Percentiles rank a stretch among this genome's conserved stretches.
phyloP scores from a whole-genome alignment of 2,329 filamentous ascomycete genomes.

The Penicillium sp. region DNA sequence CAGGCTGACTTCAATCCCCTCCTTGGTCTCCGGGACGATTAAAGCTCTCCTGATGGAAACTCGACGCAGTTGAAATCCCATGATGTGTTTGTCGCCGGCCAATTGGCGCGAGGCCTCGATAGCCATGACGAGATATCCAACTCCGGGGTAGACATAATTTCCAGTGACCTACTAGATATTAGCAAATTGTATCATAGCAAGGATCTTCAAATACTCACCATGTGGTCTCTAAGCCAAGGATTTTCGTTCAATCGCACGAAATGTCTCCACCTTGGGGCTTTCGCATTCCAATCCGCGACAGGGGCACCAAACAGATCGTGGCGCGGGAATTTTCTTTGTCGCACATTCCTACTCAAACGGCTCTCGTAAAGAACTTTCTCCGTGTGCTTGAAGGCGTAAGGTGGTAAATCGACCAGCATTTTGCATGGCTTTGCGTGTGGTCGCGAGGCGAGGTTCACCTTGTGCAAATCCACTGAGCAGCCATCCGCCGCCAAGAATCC shows the following conservation, averaged over 20 bases:
- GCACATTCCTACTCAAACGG: slow-evolving; percentile 28
- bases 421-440: slow-evolving; percentile 1
- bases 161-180: slow-evolving; percentile 15
- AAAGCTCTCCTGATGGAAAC: slow-evolving; percentile 30
- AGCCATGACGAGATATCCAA: slow-evolving; percentile 31
- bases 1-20: slow-evolving; percentile 32
- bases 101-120: slow-evolving; percentile 30
- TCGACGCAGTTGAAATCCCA: slow-evolving; percentile 20
- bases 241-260: slow-evolving; percentile 30
- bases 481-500: slow-evolving; percentile 22
- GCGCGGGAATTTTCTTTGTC: slow-evolving; percentile 25
- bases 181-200: background rate
- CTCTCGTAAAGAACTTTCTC: slow-evolving; percentile 25
- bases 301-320: slow-evolving; percentile 33
- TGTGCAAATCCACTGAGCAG: slow-evolving; percentile 22
- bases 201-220: slow-evolving; percentile 12
- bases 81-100: slow-evolving; percentile 6
- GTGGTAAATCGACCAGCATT: slow-evolving; percentile 27
- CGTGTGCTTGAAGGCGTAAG: slow-evolving; percentile 31
- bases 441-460: slow-evolving; percentile 20
- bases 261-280: slow-evolving; percentile 30
- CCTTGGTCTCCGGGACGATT: slow-evolving; percentile 29
- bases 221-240: slow-evolving; percentile 33
- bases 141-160: slow-evolving; percentile 28
- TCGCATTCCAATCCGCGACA: slow-evolving; percentile 29